Evolutionary conservation across 1,284 basidiomycete species (phyloP), one percentile per base, ranked within the genome.

Genomic region (Lentinus polychrous): DNA sequence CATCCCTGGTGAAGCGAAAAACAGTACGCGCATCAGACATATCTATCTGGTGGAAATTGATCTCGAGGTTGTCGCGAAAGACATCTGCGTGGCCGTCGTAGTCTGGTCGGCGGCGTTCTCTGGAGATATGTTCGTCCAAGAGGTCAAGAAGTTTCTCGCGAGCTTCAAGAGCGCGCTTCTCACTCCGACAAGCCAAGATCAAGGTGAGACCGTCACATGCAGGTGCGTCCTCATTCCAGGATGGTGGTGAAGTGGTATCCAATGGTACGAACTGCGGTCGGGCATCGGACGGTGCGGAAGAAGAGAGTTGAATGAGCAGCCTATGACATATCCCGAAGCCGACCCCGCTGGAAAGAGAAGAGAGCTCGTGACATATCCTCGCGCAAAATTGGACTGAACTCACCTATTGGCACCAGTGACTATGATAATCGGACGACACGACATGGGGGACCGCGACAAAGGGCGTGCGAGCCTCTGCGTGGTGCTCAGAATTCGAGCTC

Each of bases 271-370:
- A 67, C 52, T 73, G 70, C 0, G 79, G 76, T 11, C 62, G 59
- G 0, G 75, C 71, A 57, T 85, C 82, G 14, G 70, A 62, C 1
- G 76, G 79, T 42, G 57, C 59, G 14, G 61, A 60, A 23, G 72
- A 68, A 4, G 79, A 79, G 17, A 94, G 72, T 60, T 91, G 84
- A 53, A 73, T 65, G 42, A 94, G 73, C 6, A 95, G 76, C 45
- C 90, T 83, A 51, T 87, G 80, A 67, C 91, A 93, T 43, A 91
- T 84, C 1, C 88, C 91, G 59, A 86, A 85, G 10, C 91, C 92
- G 24, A 94, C 76, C 49, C 92, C 91, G 45, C 92, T 94, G 62
- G 2, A 46, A 36, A 14, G 33, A 41, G 17, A 14, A 46, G 22
- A 43, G 43, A 15, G 22, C 14, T n/a, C 14, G 50, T 39, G 17